These are phyloP conservation scores for Candida ponderosae DNA, from an alignment of 805 yeast genomes.

Conservation along the genomic window DNA sequence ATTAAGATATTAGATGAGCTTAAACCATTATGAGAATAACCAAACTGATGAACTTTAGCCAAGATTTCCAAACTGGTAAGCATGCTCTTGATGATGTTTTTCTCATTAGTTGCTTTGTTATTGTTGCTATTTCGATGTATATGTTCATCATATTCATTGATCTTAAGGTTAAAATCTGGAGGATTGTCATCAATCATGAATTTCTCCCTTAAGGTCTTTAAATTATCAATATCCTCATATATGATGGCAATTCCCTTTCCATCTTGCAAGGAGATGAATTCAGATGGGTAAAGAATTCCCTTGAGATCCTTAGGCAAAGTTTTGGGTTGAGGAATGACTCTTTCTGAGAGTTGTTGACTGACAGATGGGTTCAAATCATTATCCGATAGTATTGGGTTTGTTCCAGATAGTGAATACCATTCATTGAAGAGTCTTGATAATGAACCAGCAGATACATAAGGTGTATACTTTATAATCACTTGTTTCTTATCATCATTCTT, in stretches of 20 bases:
- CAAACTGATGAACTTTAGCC: conserved; percentile 27
- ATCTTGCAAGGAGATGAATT: conserved; percentile 6
- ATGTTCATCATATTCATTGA: too few relatives aligned
- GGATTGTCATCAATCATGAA: conserved; percentile 4
- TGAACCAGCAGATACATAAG: conserved; percentile 13
- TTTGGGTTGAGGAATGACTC: conserved; percentile 2
- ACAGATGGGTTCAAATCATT: too few relatives aligned
- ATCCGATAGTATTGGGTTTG: neutral
- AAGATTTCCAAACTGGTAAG: conserved; percentile 19
- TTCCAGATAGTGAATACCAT: conserved; percentile 15
- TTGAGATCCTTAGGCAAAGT: conserved; percentile 9
- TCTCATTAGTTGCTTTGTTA: conserved; percentile 9
- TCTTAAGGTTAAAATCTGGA: too few relatives aligned
- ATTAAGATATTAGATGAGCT: conserved; percentile 30
- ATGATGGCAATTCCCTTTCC: conserved; percentile 11
- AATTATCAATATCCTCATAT: conserved; percentile 11
- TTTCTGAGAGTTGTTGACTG: neutral
- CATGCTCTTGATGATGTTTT: conserved; percentile 14
- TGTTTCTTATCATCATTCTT: conserved; percentile 7
- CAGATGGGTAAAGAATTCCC: conserved; percentile 13
- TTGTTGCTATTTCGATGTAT: neutral
- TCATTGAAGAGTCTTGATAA: conserved; percentile 14
- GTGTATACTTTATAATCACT: conserved; percentile 12
- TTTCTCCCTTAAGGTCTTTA: conserved; percentile 10
- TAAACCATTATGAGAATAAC: conserved; percentile 41